Evolutionary conservation across 345 rosid genomes (phyloP).

Genomic region (Combretum micranthum): DNA sequence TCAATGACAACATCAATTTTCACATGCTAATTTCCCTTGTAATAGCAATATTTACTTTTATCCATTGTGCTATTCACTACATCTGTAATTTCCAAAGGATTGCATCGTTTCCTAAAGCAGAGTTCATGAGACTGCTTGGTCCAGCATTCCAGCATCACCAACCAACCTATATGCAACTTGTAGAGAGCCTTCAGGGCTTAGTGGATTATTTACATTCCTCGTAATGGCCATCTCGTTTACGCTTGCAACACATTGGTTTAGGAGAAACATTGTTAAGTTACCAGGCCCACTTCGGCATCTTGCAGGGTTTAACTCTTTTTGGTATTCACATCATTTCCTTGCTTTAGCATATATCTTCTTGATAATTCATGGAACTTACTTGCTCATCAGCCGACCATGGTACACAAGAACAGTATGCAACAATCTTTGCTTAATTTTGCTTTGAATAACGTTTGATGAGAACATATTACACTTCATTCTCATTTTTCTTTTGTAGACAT

Average conservation of each 20-base stretch:
- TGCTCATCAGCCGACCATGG: conserved; percentile 66
- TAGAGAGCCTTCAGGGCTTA: conserved; percentile 38
- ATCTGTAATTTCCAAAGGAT: conserved; percentile 58
- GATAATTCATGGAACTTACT: conserved; percentile 64
- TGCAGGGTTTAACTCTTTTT: conserved; percentile 88
- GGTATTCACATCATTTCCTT: conserved; percentile 92
- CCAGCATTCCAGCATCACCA: conserved; percentile 35
- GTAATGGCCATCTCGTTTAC: conserved; percentile 66
- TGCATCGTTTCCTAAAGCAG: conserved; percentile 24
- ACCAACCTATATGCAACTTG: conserved; percentile 48
- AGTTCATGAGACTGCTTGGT: conserved; percentile 38
- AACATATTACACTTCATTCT: not conserved
- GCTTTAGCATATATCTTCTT: conserved; percentile 53
- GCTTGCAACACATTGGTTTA: conserved; percentile 61
- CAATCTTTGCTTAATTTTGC: not conserved
- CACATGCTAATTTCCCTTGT: conserved; percentile 57
- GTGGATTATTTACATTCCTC: conserved; percentile 54
- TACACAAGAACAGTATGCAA: conserved; percentile 57
- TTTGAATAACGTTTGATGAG: not conserved
- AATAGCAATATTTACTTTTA: conserved; percentile 34
- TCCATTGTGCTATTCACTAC: conserved; percentile 49
- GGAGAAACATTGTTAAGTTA: conserved; percentile 57
- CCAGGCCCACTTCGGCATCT: conserved; percentile 51
- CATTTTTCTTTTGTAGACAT: conserved; percentile 55
- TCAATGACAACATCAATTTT: conserved; percentile 83